Conservation (phyloP, 164 flowering plant genomes). For the Brasenia schreberi region DNA sequence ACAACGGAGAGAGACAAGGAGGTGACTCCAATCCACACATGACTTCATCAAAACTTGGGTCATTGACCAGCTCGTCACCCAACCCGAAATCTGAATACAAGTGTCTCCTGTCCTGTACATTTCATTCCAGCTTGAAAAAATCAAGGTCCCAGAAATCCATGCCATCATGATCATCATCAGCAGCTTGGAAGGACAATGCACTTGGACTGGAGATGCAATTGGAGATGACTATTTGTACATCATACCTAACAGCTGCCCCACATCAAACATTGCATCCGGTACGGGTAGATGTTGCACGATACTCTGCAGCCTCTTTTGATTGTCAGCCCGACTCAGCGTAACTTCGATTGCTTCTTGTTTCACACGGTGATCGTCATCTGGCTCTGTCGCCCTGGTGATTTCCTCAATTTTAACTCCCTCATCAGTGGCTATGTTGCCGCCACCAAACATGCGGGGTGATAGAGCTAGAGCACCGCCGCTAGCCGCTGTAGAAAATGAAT, state of each 20-base stretch:
- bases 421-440: not conserved
- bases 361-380: not conserved
- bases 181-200: conserved; percentile 19
- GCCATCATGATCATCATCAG: not conserved
- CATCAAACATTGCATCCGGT: conserved; percentile 41
- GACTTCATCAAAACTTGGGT: not conserved
- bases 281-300: conserved; percentile 4
- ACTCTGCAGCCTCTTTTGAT: not conserved
- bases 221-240: conserved; percentile 3
- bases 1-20: not conserved
- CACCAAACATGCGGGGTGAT: not conserved
- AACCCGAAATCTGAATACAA: not conserved
- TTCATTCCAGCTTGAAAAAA: not conserved
- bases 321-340: not conserved
- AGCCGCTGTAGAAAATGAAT: not conserved
- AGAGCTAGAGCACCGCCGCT: not conserved
- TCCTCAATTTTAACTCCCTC: too few species aligned
- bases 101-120: not conserved
- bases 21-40: not conserved
- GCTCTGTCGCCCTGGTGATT: not conserved
- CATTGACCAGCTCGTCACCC: not conserved
- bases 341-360: not conserved
- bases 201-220: conserved; percentile 1
- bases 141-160: not conserved
- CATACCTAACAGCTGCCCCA: conserved; percentile 22